Percentiles rank a stretch among this genome's conserved stretches.
These are phyloP conservation scores for Penicillium crystallinum DNA, from an alignment of 495 filamentous ascomycete species.

Conservation along the genomic window DNA sequence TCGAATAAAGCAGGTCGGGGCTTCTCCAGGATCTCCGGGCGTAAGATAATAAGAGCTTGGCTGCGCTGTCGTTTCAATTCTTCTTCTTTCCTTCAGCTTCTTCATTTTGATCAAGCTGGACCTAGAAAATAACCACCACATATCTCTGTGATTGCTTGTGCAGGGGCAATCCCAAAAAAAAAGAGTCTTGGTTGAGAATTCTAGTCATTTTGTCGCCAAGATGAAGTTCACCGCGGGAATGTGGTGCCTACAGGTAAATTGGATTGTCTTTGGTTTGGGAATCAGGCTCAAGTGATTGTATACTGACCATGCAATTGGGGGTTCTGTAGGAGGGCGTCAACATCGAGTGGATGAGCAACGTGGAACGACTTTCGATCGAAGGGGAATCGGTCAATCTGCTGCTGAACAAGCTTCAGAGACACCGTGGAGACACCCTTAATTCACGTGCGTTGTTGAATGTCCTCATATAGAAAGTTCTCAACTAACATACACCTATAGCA, in stretches of 20 bases:
- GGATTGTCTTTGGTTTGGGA: background rate
- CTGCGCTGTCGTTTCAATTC: background rate
- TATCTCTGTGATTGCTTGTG: background rate
- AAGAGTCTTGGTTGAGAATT: background rate
- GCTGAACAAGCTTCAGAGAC: constrained; percentile 39
- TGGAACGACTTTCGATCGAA: constrained; percentile 35
- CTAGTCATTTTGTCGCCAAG: constrained; percentile 1
- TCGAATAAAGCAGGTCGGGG: constrained; percentile 15
- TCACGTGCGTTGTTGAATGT: constrained; percentile 32
- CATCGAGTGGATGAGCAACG: constrained; percentile 48
- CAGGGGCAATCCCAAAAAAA: background rate
- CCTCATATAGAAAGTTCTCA: background rate
- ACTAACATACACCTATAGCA: constrained; percentile 8
- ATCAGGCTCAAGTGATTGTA: too few relatives aligned
- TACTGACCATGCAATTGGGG: background rate
- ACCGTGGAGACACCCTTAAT: constrained; percentile 56
- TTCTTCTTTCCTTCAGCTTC: background rate
- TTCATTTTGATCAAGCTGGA: background rate
- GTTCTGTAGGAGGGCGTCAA: constrained; percentile 28
- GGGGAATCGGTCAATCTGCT: constrained; percentile 34
- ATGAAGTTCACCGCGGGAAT: constrained; percentile 47
- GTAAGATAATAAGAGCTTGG: background rate
- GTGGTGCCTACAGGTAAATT: constrained; percentile 36
- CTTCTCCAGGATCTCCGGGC: background rate
- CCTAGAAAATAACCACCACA: background rate